phyloP scores from a whole-genome alignment of 495 filamentous ascomycete species.

The Umbilicaria muhlenbergii region DNA sequence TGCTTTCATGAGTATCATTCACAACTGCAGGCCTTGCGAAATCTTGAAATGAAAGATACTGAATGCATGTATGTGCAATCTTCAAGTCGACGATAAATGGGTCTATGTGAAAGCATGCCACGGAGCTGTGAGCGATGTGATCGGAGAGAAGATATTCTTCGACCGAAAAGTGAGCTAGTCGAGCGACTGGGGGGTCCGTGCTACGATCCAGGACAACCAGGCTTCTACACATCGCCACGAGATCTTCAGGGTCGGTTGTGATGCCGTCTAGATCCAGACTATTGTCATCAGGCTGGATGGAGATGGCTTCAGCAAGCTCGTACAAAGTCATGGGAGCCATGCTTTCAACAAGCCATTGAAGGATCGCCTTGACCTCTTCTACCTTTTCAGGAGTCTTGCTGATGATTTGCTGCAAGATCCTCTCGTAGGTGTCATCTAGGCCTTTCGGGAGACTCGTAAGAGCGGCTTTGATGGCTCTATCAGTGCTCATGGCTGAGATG shows the following conservation, averaged over 20 bases:
- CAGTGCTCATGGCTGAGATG: constrained; percentile 21
- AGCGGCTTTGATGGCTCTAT: constrained; percentile 15
- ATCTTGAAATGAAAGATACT: constrained; percentile 4
- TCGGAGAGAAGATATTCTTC: constrained; percentile 24
- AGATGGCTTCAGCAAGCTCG: constrained; percentile 19
- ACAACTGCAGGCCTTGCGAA: not conserved
- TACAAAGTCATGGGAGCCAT: constrained; percentile 14
- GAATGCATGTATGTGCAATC: constrained; percentile 3
- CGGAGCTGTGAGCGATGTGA: constrained; percentile 5
- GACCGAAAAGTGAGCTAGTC: constrained; percentile 24
- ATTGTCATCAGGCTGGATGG: constrained; percentile 11
- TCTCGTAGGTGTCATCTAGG: constrained; percentile 23
- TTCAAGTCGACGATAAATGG: not conserved
- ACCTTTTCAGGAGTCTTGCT: constrained; percentile 5
- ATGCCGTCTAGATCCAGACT: constrained; percentile 13
- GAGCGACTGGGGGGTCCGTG: constrained; percentile 2
- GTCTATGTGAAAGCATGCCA: not conserved
- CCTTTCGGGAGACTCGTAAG: constrained; percentile 18
- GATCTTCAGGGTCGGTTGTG: constrained; percentile 10
- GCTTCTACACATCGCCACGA: constrained; percentile 17
- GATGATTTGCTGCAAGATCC: constrained; percentile 17
- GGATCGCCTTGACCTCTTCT: constrained; percentile 15
- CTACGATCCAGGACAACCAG: constrained; percentile 12
- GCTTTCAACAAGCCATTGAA: constrained; percentile 20
- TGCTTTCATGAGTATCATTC: not conserved